Evolutionary conservation across 2,329 filamentous ascomycete genomes (phyloP).

Genomic region (Aspergillus pseudoviridinutans): DNA sequence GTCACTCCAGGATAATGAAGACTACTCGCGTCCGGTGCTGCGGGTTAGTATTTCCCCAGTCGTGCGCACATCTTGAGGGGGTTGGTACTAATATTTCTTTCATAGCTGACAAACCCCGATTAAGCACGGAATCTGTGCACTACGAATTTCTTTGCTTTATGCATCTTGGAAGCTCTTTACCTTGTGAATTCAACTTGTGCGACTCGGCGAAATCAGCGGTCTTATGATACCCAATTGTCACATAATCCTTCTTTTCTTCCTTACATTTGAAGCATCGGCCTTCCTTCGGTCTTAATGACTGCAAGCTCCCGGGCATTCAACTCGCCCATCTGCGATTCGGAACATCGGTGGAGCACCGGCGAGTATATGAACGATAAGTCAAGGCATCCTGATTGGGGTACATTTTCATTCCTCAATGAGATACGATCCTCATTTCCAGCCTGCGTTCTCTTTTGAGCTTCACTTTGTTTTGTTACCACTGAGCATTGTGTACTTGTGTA

Average conservation of each 20-base stretch:
- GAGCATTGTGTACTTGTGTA: slow-evolving; percentile 9
- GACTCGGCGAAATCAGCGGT: slow-evolving; percentile 29
- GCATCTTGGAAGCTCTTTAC: slow-evolving; percentile 15
- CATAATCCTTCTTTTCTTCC: slow-evolving; percentile 24
- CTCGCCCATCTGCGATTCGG: not conserved
- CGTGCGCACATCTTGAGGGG: not conserved
- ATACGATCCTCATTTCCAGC: not conserved
- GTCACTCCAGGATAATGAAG: slow-evolving; percentile 46
- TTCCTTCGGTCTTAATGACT: not conserved
- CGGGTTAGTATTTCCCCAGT: slow-evolving; percentile 28
- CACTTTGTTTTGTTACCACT: not conserved
- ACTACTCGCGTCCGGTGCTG: slow-evolving; percentile 45
- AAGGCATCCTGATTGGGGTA: not conserved
- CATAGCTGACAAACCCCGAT: slow-evolving; percentile 34
- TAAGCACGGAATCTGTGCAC: slow-evolving; percentile 15
- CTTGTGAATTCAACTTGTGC: slow-evolving; percentile 22
- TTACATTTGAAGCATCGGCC: slow-evolving; percentile 5
- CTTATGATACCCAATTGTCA: slow-evolving; percentile 39
- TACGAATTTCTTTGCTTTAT: slow-evolving; percentile 12
- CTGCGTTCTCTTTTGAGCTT: not conserved
- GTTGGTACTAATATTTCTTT: slow-evolving; percentile 13
- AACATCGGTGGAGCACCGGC: not conserved
- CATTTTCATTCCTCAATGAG: not conserved
- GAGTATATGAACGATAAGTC: not conserved
- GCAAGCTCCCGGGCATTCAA: not conserved